Conservation (phyloP, 768 basidiomycete genomes). For the Mycena belliarum region DNA sequence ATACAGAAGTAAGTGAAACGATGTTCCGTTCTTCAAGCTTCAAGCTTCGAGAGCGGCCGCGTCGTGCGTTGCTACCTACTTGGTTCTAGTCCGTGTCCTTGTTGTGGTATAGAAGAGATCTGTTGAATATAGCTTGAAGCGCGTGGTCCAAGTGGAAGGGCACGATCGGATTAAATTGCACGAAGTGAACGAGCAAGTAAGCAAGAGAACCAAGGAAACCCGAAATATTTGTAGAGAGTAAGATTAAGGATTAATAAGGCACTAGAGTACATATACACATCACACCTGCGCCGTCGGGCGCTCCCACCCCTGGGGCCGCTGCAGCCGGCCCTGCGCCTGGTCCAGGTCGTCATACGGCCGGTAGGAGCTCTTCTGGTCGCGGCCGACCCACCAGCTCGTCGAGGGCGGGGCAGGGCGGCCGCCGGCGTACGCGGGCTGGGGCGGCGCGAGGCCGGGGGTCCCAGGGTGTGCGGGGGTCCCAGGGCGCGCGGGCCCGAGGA, state of each 20-base stretch:
- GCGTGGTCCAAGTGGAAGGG: too few species aligned
- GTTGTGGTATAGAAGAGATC: too few species aligned
- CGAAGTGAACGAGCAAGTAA: too few species aligned
- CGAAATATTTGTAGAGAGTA: neutral
- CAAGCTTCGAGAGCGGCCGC: too few species aligned
- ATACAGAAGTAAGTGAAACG: too few species aligned
- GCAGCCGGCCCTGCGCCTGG: conserved; percentile 1
- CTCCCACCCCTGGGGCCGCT: conserved; percentile 15
- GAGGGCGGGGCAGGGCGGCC: neutral
- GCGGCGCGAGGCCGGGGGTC: neutral
- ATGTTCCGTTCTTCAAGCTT: too few species aligned
- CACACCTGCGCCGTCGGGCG: neutral
- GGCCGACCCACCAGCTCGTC: conserved; percentile 8
- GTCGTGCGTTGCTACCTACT: too few species aligned
- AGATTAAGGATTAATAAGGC: neutral
- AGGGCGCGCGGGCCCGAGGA: conserved; percentile 2
- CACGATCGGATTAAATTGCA: too few species aligned
- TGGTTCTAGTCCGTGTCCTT: too few species aligned
- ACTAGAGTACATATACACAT: neutral
- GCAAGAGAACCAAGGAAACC: too few species aligned
- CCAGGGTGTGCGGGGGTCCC: too few species aligned
- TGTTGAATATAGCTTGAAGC: too few species aligned
- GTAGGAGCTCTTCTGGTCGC: conserved; percentile 13
- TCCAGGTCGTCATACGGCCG: conserved; percentile 16
- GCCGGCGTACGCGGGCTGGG: neutral